phyloP scores from a whole-genome alignment of 371 early-diverging fungal species.

The Dichotomocladium elegans region DNA sequence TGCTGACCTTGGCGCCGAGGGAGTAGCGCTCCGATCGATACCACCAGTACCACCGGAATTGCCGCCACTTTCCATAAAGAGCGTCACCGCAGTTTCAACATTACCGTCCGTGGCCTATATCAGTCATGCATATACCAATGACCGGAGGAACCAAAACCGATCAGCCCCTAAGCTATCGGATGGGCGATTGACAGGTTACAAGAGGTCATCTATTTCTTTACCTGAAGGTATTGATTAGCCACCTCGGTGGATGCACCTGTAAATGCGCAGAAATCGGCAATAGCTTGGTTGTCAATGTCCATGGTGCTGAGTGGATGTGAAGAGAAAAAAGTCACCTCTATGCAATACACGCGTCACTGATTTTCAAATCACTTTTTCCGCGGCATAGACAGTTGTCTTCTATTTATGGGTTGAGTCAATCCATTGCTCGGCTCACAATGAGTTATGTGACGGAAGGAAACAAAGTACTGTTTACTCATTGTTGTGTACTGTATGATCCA shows the following conservation, averaged over 20 bases:
- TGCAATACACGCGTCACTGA: neutral
- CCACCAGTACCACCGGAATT: neutral
- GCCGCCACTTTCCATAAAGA: conserved; percentile 37
- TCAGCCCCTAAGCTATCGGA: neutral
- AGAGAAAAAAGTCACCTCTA: neutral
- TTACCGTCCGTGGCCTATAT: conserved; percentile 40
- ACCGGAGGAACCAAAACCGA: neutral
- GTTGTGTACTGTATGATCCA: too few species aligned
- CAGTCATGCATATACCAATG: neutral
- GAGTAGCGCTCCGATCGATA: neutral
- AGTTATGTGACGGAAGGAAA: too few species aligned
- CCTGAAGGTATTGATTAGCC: conserved; percentile 37
- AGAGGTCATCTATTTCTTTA: conserved; percentile 15
- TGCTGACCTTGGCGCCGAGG: neutral
- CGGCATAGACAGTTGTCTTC: too few species aligned
- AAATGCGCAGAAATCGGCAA: conserved; percentile 34
- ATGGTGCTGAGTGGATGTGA: conserved; percentile 1
- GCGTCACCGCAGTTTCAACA: conserved; percentile 35
- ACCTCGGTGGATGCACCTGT: conserved; percentile 36
- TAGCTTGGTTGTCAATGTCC: conserved; percentile 24
- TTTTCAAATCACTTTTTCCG: too few species aligned
- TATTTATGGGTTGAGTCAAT: too few species aligned
- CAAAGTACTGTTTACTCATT: too few species aligned
- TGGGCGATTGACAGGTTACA: too few species aligned
- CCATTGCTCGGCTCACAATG: too few species aligned